Conservation (phyloP, 805 yeast genomes). For the Saturnispora ahearnii region DNA sequence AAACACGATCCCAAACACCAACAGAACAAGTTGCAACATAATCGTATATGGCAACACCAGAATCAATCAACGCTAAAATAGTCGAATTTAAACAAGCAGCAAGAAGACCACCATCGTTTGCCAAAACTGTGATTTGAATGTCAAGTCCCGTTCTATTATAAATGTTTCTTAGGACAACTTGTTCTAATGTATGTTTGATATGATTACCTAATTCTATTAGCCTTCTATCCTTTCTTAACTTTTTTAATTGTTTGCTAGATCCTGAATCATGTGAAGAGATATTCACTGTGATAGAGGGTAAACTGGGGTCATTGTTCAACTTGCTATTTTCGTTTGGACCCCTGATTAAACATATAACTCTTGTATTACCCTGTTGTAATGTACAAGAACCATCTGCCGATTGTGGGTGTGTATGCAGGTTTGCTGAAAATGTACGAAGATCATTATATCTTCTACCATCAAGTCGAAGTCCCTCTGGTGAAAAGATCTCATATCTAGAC, state of each 20-base stretch:
- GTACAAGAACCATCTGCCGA: constrained; percentile 89
- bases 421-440: constrained; percentile 69
- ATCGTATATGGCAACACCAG: constrained; percentile 91
- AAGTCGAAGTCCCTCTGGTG: constrained; percentile 88
- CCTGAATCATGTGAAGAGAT: constrained; percentile 23
- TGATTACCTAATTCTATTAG: constrained; percentile 59
- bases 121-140: constrained; percentile 64
- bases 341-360: constrained; percentile 71
- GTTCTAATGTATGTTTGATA: constrained; percentile 59
- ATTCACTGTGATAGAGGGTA: constrained; percentile 56
- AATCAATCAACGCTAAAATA: constrained; percentile 85
- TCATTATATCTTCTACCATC: constrained; percentile 97
- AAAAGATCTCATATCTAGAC: constrained; percentile 65
- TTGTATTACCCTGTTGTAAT: constrained; percentile 87
- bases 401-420: constrained; percentile 79
- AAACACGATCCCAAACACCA: constrained; percentile 67
- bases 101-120: constrained; percentile 85
- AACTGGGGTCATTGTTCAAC: constrained; percentile 40
- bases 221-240: constrained; percentile 54
- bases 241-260: neutral
- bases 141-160: constrained; percentile 81
- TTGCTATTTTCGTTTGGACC: constrained; percentile 80
- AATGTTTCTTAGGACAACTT: constrained; percentile 62
- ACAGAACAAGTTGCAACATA: constrained; percentile 74
- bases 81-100: constrained; percentile 76